These are phyloP conservation scores for Penicillium janthinellum DNA, from an alignment of 2,329 filamentous ascomycete genomes.

Conservation along the genomic window DNA sequence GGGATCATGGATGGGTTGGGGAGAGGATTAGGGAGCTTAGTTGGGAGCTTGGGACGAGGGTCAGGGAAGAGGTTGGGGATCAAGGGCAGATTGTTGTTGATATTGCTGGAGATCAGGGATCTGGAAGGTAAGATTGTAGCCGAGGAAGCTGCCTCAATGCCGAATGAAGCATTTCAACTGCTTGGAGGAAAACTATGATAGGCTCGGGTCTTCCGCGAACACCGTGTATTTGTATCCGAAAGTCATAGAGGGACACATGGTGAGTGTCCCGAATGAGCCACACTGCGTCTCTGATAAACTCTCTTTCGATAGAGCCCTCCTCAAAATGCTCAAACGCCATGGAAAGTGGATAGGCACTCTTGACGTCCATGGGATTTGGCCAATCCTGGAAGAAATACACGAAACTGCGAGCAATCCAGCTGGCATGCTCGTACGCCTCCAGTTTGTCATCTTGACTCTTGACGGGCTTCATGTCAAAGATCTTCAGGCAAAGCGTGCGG, in stretches of 20 bases:
- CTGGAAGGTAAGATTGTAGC: background rate
- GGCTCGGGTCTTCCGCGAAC: background rate
- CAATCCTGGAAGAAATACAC: background rate
- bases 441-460: background rate
- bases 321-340: background rate
- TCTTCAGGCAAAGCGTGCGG: background rate
- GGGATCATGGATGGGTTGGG: slow-evolving; percentile 37
- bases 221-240: background rate
- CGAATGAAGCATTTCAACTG: background rate
- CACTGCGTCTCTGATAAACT: background rate
- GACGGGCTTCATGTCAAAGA: background rate
- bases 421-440: background rate
- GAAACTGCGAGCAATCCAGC: background rate
- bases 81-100: slow-evolving; percentile 38
- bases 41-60: slow-evolving; percentile 31
- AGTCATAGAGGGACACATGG: background rate
- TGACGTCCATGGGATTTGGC: background rate
- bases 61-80: slow-evolving; percentile 24
- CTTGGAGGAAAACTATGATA: too few species aligned
- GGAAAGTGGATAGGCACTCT: background rate
- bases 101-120: slow-evolving; percentile 5
- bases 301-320: background rate
- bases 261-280: background rate
- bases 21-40: slow-evolving; percentile 33
- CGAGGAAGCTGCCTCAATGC: too few species aligned